Percentiles rank a stretch among this genome's conserved stretches.
These are phyloP conservation scores for Fusarium mundagurra DNA, from an alignment of 2,329 filamentous ascomycete species.

Conservation along the genomic window DNA sequence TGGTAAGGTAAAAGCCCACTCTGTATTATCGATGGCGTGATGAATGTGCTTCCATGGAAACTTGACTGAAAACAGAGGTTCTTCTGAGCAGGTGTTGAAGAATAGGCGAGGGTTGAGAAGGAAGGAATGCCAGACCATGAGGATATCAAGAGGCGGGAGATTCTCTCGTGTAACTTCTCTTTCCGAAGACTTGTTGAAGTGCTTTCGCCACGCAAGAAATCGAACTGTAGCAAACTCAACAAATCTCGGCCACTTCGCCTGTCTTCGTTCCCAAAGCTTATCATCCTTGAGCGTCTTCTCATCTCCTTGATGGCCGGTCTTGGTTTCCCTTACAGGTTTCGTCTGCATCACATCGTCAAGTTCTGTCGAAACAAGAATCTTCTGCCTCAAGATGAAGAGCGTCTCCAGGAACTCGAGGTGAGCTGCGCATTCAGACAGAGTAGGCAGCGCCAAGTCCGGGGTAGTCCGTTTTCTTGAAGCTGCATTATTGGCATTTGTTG, in stretches of 20 bases:
- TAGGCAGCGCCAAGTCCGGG: background rate
- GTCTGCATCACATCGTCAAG: constrained; percentile 34
- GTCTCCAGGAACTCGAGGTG: constrained; percentile 70
- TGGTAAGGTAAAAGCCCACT: constrained; percentile 23
- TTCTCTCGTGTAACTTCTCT: background rate
- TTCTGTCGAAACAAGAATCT: constrained; percentile 29
- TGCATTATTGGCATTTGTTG: too few relatives aligned
- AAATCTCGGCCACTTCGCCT: constrained; percentile 41
- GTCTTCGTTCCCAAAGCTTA: constrained; percentile 26
- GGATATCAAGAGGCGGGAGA: constrained; percentile 45
- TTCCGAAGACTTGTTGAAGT: background rate
- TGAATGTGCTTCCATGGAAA: constrained; percentile 38
- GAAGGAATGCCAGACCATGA: constrained; percentile 52
- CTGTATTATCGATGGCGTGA: constrained; percentile 11
- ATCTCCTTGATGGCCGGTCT: constrained; percentile 26
- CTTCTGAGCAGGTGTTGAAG: constrained; percentile 7
- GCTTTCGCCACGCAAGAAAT: constrained; percentile 40
- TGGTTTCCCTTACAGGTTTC: constrained; percentile 18
- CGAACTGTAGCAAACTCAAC: constrained; percentile 42
- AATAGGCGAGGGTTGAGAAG: constrained; percentile 47
- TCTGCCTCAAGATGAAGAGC: constrained; percentile 61
- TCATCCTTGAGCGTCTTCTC: constrained; percentile 36
- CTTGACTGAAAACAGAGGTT: constrained; percentile 21
- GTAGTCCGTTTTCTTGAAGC: accelerated
- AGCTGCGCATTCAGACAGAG: constrained; percentile 30